A percentile compares a stretch with the other conserved stretches of the same genome.
phyloP scores from a whole-genome alignment of 257 asterid genomes.

The Solanum pennellii region DNA sequence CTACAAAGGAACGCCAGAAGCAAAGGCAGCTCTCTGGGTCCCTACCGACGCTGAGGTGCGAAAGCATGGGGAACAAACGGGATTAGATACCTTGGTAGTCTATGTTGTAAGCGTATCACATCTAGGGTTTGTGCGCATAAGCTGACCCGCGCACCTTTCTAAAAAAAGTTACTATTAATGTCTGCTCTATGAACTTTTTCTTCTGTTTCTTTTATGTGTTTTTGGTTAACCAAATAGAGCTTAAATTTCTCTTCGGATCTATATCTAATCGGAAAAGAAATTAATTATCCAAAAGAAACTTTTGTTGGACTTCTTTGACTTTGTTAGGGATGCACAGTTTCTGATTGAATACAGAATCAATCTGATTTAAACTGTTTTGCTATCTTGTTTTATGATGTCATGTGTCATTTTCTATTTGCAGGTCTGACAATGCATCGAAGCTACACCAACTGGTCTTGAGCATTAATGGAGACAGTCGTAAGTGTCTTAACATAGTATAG shows the following conservation, averaged over 20 bases:
- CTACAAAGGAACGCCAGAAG: not conserved
- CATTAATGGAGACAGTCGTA: constrained; percentile 45
- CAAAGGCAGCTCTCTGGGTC: not conserved
- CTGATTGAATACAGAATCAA: not conserved
- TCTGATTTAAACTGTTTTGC: not conserved
- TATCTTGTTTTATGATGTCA: not conserved
- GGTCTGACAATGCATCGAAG: constrained; percentile 19
- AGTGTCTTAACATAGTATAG: constrained; percentile 16
- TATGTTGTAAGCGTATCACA: not conserved
- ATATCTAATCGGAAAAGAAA: not conserved
- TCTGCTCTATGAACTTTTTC: not conserved
- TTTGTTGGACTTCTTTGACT: not conserved
- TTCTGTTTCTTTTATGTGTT: not conserved
- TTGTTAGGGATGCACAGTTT: not conserved
- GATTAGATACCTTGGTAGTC: not conserved
- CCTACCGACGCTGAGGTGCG: not conserved
- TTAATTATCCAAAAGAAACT: not conserved
- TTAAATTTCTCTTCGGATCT: not conserved
- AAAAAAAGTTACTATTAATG: not conserved
- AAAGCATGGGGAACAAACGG: not conserved
- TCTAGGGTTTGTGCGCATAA: not conserved
- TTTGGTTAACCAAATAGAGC: not conserved
- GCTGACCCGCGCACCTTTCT: not conserved
- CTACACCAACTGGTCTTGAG: constrained; percentile 2
- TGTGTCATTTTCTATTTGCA: constrained; percentile 8